These are phyloP conservation scores for Ilyonectria mors-panacis DNA, from an alignment of 2,329 filamentous ascomycete species.

Conservation along the genomic window DNA sequence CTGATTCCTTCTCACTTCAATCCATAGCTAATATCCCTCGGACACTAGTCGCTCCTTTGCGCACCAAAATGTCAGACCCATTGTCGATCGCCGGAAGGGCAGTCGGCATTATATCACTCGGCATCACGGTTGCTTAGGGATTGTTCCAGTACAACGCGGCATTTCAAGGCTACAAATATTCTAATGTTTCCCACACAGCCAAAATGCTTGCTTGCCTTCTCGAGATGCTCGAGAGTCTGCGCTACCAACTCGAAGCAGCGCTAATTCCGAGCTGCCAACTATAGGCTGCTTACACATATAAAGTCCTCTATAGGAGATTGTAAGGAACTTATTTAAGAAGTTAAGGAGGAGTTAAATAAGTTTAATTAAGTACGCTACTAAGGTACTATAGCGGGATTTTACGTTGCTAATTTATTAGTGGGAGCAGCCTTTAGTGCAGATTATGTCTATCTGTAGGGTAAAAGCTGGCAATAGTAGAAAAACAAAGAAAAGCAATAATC, in stretches of 20 bases:
- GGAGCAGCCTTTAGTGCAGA: too few relatives aligned
- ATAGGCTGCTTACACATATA: constrained; percentile 41
- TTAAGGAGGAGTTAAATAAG: constrained; percentile 46
- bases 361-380: constrained; percentile 33
- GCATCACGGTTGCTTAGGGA: constrained; percentile 53
- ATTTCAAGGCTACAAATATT: constrained; percentile 39
- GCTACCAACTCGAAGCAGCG: constrained; percentile 32
- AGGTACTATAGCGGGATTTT: neutral
- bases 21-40: neutral
- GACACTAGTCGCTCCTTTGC: constrained; percentile 6
- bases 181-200: constrained; percentile 46
- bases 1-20: neutral
- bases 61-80: constrained; percentile 26
- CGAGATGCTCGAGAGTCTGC: constrained; percentile 44
- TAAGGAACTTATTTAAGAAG: constrained; percentile 47
- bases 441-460: too few relatives aligned
- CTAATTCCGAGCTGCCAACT: constrained; percentile 44
- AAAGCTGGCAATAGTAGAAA: too few relatives aligned
- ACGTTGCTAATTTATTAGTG: too few relatives aligned
- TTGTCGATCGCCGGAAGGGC: constrained; percentile 45
- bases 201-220: constrained; percentile 47
- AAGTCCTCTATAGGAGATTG: constrained; percentile 46
- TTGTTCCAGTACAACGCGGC: constrained; percentile 54
- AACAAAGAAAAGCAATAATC: too few relatives aligned
- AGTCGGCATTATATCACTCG: constrained; percentile 55